phyloP scores from a whole-genome alignment of 108 stramenopile genomes.

The Fragilariopsis cylindrus region DNA sequence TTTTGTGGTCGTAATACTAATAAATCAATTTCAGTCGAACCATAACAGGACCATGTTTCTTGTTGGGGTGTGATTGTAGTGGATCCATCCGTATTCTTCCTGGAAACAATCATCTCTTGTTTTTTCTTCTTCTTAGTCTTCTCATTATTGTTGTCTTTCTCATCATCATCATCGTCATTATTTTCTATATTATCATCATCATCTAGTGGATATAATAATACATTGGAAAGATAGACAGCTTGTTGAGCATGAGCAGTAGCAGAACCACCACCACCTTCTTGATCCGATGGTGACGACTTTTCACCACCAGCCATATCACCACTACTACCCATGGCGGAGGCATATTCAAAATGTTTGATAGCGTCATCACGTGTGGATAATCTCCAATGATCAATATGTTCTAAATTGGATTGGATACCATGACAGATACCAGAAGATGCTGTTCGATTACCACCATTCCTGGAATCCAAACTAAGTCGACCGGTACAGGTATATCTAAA shows the following conservation, averaged over 20 bases:
- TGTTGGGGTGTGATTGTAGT: not conserved
- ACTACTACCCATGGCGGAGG: conserved; percentile 2
- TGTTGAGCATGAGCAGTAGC: conserved; percentile 26
- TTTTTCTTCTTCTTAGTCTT: not conserved
- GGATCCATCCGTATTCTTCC: conserved; percentile 6
- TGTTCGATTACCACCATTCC: not conserved
- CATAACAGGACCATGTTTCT: conserved; percentile 45
- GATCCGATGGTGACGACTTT: not conserved
- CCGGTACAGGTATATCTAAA: conserved; percentile 49
- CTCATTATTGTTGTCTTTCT: not conserved
- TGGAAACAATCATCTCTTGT: not conserved
- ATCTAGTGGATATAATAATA: conserved; percentile 28
- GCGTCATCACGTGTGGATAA: conserved; percentile 37
- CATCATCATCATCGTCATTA: not conserved
- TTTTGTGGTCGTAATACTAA: conserved; percentile 37
- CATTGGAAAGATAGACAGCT: conserved; percentile 22
- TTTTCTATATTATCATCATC: not conserved
- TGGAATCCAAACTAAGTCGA: conserved; percentile 20
- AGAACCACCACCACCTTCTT: not conserved
- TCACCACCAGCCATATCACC: not conserved
- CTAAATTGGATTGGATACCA: conserved; percentile 42
- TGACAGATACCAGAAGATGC: conserved; percentile 33
- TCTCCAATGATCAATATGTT: conserved; percentile 41
- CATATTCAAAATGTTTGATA: conserved; percentile 31
- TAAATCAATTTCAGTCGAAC: conserved; percentile 51